Conservation (phyloP, 2,329 filamentous ascomycete genomes). For the Pseudogymnoascus sp. region DNA sequence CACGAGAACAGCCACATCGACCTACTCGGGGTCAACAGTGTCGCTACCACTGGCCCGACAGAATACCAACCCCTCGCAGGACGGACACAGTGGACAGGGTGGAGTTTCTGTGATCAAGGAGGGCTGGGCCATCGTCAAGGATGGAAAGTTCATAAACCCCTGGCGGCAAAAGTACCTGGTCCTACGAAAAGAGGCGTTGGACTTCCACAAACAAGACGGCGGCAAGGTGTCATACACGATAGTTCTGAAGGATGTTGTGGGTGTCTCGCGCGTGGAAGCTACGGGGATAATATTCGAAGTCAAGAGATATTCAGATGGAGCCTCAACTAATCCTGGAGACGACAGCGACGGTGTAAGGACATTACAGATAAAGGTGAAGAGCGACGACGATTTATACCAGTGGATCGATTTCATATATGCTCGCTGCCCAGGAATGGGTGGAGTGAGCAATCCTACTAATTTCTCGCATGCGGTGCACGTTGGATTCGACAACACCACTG, state of each 20-base stretch:
- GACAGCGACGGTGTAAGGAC: slow-evolving; percentile 64
- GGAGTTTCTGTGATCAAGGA: slow-evolving; percentile 71
- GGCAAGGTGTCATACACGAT: slow-evolving; percentile 84
- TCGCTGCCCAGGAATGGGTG: slow-evolving; percentile 92
- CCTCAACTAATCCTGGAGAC: slow-evolving; percentile 63
- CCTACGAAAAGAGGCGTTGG: slow-evolving; percentile 82
- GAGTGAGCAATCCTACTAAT: slow-evolving; percentile 96
- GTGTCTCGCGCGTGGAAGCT: slow-evolving; percentile 83
- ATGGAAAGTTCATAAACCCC: slow-evolving; percentile 74
- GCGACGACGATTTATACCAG: slow-evolving; percentile 93
- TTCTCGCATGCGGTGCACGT: slow-evolving; percentile 97
- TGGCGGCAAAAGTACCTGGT: slow-evolving; percentile 93
- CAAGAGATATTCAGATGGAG: slow-evolving; percentile 62
- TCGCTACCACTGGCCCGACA: slow-evolving; percentile 61
- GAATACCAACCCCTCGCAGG: slow-evolving; percentile 37
- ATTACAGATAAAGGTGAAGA: slow-evolving; percentile 87
- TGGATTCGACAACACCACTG: slow-evolving; percentile 90
- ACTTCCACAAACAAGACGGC: slow-evolving; percentile 88
- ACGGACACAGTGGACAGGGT: slow-evolving; percentile 54
- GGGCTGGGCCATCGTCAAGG: slow-evolving; percentile 79
- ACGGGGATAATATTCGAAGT: slow-evolving; percentile 92
- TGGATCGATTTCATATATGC: slow-evolving; percentile 99
- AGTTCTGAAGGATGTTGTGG: slow-evolving; percentile 76
- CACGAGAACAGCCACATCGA: slow-evolving; percentile 56
- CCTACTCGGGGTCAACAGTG: slow-evolving; percentile 64